These are phyloP conservation scores for Fraxinus sp. DNA, from an alignment of 305 asterid genomes.

Conservation along the genomic window DNA sequence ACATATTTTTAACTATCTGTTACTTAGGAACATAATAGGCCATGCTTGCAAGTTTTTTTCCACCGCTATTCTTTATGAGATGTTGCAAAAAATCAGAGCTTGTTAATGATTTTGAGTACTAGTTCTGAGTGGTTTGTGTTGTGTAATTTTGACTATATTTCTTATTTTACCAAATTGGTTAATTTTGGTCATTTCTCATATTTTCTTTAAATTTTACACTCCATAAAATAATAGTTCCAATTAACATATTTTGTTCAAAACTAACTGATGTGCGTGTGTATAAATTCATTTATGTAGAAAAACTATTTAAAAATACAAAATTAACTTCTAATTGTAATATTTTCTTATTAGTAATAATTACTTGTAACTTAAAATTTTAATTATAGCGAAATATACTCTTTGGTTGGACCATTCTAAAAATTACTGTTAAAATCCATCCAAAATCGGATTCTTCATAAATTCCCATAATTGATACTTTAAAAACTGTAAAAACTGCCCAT, in stretches of 20 bases:
- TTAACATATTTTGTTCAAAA: no score
- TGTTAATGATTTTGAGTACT: background rate
- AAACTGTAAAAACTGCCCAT: background rate
- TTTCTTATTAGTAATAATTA: no score
- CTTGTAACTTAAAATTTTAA: no score
- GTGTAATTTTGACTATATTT: background rate
- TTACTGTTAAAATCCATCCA: background rate
- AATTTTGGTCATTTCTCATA: background rate
- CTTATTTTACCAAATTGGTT: background rate
- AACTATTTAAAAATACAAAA: background rate
- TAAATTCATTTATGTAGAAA: background rate
- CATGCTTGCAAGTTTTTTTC: background rate
- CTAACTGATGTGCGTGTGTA: background rate
- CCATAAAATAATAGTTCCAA: background rate
- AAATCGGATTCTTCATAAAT: background rate
- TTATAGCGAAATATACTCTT: no score
- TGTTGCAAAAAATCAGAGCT: background rate
- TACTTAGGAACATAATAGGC: conserved; percentile 38
- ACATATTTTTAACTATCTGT: conserved; percentile 60
- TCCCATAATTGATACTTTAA: background rate
- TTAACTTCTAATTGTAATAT: no score
- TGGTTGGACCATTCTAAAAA: background rate
- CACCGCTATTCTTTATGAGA: background rate
- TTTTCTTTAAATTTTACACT: background rate
- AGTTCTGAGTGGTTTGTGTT: background rate